Evolutionary conservation across 805 yeast species (phyloP).

Genomic region (Wickerhamomyces mucosus): DNA sequence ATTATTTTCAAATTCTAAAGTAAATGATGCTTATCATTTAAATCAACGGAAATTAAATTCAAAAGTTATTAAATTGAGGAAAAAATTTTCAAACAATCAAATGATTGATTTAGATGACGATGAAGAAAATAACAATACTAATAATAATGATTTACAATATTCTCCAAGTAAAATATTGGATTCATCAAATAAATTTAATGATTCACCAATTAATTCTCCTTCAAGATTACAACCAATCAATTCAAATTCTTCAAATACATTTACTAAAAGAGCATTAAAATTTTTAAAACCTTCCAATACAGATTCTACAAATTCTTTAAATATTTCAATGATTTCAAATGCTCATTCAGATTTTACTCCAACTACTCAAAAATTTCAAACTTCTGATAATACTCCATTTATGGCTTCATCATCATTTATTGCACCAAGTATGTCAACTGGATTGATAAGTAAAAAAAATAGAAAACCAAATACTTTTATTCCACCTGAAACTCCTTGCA

Average conservation of each 20-base stretch:
- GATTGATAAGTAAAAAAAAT: slow-evolving; percentile 56
- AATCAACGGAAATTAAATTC: too few relatives aligned
- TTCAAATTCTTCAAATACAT: not conserved
- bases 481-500: slow-evolving; percentile 62
- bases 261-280: too few relatives aligned
- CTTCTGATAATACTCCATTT: slow-evolving; percentile 81
- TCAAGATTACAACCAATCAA: slow-evolving; percentile 17
- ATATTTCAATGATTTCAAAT: not conserved
- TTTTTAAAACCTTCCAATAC: not conserved
- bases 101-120: too few relatives aligned
- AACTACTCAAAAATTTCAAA: slow-evolving; percentile 56
- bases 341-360: slow-evolving; percentile 29
- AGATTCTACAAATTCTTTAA: not conserved
- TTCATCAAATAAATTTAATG: too few relatives aligned
- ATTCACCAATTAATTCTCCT: slow-evolving; percentile 23
- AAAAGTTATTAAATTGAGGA: too few relatives aligned
- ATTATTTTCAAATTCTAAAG: slow-evolving; percentile 13
- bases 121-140: too few relatives aligned
- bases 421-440: slow-evolving; percentile 28
- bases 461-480: slow-evolving; percentile 26
- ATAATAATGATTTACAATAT: too few relatives aligned
- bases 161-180: too few relatives aligned
- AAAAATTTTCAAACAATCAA: too few relatives aligned
- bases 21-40: too few relatives aligned
- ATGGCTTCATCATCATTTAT: too few relatives aligned